These are phyloP conservation scores for Ettlia oleoabundans DNA, from an alignment of 139 green algal genomes.

Conservation along the genomic window DNA sequence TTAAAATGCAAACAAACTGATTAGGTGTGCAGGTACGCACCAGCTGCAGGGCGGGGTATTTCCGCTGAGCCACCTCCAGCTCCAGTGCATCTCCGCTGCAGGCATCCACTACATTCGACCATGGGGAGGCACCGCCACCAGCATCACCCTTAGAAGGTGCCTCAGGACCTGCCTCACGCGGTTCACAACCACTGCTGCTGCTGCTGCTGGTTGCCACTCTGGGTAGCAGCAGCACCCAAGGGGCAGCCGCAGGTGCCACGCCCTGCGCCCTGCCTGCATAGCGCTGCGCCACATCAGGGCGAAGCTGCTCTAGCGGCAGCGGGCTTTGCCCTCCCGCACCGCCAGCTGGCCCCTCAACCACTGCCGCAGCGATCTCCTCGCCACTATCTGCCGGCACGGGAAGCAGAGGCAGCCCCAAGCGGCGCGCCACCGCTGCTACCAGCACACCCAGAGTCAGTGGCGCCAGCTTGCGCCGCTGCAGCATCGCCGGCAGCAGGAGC, in stretches of 20 bases:
- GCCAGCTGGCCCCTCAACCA: neutral
- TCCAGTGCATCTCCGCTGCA: slow-evolving; percentile 39
- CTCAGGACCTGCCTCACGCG: neutral
- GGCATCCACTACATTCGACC: slow-evolving; percentile 24
- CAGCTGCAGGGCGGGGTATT: slow-evolving; percentile 25
- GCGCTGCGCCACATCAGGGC: slow-evolving; percentile 5
- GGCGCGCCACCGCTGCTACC: slow-evolving; percentile 42
- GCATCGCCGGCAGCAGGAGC: slow-evolving; percentile 55
- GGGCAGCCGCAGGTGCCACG: neutral
- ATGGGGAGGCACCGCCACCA: neutral
- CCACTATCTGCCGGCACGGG: slow-evolving; percentile 29
- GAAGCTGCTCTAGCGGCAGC: slow-evolving; percentile 32
- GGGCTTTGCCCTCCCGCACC: slow-evolving; percentile 15
- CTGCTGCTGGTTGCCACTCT: neutral
- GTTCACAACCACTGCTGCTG: neutral
- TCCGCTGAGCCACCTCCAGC: neutral
- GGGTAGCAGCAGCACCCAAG: slow-evolving; percentile 14
- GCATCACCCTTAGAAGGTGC: no score
- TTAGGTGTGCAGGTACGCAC: no score
- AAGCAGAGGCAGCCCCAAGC: slow-evolving; percentile 49
- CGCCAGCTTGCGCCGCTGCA: slow-evolving; percentile 46
- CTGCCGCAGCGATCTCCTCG: neutral
- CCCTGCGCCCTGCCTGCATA: slow-evolving; percentile 22
- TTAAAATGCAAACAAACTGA: no score
- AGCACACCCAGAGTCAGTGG: slow-evolving; percentile 51